A percentile compares a stretch with the other conserved stretches of the same genome.
Conservation (phyloP, 2,329 filamentous ascomycete genomes). For the Colletotrichum magnum region DNA sequence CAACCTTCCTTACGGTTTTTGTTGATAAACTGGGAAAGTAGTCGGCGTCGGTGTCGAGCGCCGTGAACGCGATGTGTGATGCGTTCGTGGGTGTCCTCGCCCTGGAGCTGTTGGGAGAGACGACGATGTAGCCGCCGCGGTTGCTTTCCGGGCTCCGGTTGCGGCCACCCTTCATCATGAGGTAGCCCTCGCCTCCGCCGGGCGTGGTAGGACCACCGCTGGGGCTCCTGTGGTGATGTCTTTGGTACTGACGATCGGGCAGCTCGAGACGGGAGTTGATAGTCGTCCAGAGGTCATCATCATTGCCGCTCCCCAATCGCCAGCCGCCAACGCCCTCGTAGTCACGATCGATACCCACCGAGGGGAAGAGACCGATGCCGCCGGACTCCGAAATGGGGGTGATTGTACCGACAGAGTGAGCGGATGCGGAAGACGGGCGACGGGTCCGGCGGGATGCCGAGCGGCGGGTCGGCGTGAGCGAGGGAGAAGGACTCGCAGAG, state of each 20-base stretch:
- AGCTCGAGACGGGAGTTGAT: conserved; percentile 68
- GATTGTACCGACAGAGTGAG: conserved; percentile 31
- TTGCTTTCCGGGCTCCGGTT: conserved; percentile 52
- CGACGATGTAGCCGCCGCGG: conserved; percentile 40
- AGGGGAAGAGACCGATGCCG: conserved; percentile 59
- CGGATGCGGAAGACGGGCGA: conserved; percentile 28
- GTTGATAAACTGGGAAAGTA: conserved; percentile 59
- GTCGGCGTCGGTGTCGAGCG: conserved; percentile 51
- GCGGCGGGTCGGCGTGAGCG: conserved; percentile 38
- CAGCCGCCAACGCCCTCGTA: conserved; percentile 74
- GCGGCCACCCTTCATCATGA: conserved; percentile 61
- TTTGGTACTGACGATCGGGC: conserved; percentile 56
- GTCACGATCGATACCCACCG: conserved; percentile 67
- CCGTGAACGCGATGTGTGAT: conserved; percentile 46
- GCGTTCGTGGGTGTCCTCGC: conserved; percentile 62
- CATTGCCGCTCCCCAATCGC: conserved; percentile 62
- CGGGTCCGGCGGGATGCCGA: conserved; percentile 30
- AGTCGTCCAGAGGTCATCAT: conserved; percentile 61
- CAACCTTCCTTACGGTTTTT: conserved; percentile 49
- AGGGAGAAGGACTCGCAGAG: conserved; percentile 38
- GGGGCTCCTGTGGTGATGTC: conserved; percentile 60
- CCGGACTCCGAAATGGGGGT: conserved; percentile 47
- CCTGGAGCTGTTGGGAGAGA: conserved; percentile 63
- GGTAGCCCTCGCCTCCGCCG: conserved; percentile 54
- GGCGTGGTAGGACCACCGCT: conserved; percentile 57